These are phyloP conservation scores for Trichophyton simii DNA, from an alignment of 2,329 filamentous ascomycete genomes.

Conservation along the genomic window DNA sequence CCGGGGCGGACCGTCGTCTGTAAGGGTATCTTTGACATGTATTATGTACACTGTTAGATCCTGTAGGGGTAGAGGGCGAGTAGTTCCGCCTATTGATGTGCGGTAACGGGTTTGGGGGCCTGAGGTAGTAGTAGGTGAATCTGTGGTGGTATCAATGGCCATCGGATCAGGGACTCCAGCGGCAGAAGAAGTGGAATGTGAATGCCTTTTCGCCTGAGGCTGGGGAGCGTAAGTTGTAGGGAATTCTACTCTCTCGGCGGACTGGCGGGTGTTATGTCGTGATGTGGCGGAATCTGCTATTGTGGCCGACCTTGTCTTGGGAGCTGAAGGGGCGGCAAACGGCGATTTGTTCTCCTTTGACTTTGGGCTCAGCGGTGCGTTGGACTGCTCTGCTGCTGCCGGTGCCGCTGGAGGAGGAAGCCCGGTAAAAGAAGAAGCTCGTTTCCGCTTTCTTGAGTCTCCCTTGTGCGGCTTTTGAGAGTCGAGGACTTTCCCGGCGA, in stretches of 20 bases:
- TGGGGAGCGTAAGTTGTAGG: not conserved
- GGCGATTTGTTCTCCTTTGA: not conserved
- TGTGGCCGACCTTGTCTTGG: not conserved
- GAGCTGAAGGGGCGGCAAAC: not conserved
- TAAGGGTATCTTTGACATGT: slow-evolving; percentile 78
- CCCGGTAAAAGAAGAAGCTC: slow-evolving; percentile 13
- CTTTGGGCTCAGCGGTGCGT: slow-evolving; percentile 8
- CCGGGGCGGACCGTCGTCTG: slow-evolving; percentile 53
- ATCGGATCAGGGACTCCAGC: no score
- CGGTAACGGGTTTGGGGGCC: not conserved
- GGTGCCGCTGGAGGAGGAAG: not conserved
- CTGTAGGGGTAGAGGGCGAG: slow-evolving; percentile 40
- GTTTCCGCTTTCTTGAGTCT: slow-evolving; percentile 32
- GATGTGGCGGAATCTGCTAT: not conserved
- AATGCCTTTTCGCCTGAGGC: not conserved
- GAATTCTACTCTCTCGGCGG: not conserved
- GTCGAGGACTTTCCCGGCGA: slow-evolving; percentile 59
- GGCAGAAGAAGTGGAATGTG: not conserved
- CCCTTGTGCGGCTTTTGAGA: slow-evolving; percentile 28
- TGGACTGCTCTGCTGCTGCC: not conserved
- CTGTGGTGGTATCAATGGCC: not conserved
- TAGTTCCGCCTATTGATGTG: not conserved
- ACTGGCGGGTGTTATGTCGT: not conserved
- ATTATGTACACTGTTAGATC: slow-evolving; percentile 78
- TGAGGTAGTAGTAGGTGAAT: not conserved